These are phyloP conservation scores for Monilinia fructicola DNA, from an alignment of 2,329 filamentous ascomycete genomes.

Conservation along the genomic window DNA sequence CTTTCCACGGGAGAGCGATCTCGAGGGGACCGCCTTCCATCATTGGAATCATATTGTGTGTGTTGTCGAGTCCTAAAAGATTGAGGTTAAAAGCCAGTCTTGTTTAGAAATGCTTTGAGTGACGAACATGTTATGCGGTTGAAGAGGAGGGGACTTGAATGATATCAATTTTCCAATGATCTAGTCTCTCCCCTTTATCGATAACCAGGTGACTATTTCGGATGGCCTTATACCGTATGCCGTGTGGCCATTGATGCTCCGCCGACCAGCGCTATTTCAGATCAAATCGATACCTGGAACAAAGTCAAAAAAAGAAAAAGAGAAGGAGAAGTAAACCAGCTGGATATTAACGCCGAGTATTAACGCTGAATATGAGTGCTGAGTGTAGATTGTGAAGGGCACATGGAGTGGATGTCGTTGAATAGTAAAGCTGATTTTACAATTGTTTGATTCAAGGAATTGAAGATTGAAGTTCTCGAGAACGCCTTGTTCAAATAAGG, in stretches of 20 bases:
- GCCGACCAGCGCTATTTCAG: neutral
- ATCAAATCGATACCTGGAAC: neutral
- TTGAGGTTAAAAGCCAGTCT: neutral
- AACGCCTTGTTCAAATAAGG: slow-evolving; percentile 1
- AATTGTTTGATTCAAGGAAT: neutral
- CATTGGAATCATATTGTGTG: slow-evolving; percentile 41
- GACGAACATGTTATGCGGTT: slow-evolving; percentile 1
- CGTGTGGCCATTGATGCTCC: neutral
- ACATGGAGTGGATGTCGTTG: neutral
- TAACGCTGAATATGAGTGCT: neutral
- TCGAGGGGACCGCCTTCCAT: slow-evolving; percentile 45
- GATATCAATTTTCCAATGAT: neutral
- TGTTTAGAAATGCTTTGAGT: no score
- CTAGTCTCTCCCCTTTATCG: neutral
- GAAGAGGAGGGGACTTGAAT: slow-evolving; percentile 22
- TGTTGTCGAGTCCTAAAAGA: slow-evolving; percentile 12
- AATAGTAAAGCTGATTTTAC: neutral
- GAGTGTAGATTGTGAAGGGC: neutral
- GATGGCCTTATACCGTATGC: neutral
- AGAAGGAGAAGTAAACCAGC: neutral
- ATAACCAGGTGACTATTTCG: neutral
- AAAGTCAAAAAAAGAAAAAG: neutral
- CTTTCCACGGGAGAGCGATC: slow-evolving; percentile 32
- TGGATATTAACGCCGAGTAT: neutral
- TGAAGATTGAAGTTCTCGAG: neutral